These are phyloP conservation scores for Colletotrichum endophyticum DNA, from an alignment of 2,329 filamentous ascomycete genomes.

Conservation along the genomic window DNA sequence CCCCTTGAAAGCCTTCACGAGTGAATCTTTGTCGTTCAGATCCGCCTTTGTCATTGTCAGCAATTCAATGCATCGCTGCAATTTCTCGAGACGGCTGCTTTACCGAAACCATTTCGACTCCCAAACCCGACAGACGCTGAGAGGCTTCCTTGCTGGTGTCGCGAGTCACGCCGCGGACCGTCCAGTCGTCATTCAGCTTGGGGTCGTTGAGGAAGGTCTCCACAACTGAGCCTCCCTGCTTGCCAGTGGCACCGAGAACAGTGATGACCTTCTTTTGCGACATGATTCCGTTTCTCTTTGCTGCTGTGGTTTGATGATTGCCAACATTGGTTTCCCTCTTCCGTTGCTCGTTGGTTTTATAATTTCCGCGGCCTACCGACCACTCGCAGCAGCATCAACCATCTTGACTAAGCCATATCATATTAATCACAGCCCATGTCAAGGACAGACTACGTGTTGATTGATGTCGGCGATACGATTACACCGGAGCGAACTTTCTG, in stretches of 20 bases:
- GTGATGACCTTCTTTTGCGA: constrained; percentile 49
- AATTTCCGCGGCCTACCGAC: fast-evolving
- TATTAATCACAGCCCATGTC: neutral
- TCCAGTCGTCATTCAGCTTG: constrained; percentile 48
- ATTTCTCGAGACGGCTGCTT: constrained; percentile 2
- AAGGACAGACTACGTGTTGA: fast-evolving
- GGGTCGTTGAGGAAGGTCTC: constrained; percentile 40
- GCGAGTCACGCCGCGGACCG: constrained; percentile 62
- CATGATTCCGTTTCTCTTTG: neutral
- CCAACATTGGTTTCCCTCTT: neutral
- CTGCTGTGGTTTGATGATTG: neutral
- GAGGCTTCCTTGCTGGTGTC: constrained; percentile 46
- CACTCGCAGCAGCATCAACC: fast-evolving
- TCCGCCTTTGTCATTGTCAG: constrained; percentile 42
- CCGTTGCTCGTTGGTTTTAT: neutral
- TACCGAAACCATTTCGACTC: constrained; percentile 54
- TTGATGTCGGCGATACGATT: neutral
- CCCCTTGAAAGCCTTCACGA: constrained; percentile 48
- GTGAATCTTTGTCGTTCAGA: constrained; percentile 47
- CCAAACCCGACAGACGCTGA: constrained; percentile 45
- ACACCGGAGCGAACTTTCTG: neutral
- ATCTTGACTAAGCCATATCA: fast-evolving
- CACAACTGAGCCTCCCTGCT: constrained; percentile 64
- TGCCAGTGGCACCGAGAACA: constrained; percentile 64
- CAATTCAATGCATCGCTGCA: neutral